Evolutionary conservation across 1,284 basidiomycete species (phyloP).

Genomic region (Leccinum fallax): DNA sequence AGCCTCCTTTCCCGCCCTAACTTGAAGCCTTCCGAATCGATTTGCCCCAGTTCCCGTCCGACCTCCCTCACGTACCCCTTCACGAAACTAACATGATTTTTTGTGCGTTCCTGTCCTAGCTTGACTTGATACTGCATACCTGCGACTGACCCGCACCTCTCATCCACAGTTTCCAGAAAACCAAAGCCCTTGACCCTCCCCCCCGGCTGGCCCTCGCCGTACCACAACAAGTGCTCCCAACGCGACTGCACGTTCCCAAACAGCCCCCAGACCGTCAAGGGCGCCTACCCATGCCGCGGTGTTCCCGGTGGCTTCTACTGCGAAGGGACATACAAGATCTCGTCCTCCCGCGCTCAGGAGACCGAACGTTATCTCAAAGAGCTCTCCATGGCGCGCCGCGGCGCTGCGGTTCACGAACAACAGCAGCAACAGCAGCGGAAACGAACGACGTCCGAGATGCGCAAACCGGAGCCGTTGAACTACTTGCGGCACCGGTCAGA

Average conservation of each 20-base stretch:
- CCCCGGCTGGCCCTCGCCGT: conserved; percentile 41
- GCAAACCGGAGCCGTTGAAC: too few species aligned
- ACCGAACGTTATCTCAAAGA: conserved; percentile 36
- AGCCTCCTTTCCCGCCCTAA: neutral
- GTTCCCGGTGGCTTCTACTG: conserved; percentile 38
- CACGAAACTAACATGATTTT: conserved; percentile 34
- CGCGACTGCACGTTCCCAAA: conserved; percentile 38
- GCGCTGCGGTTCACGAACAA: neutral
- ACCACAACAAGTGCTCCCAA: conserved; percentile 43
- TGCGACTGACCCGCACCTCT: neutral
- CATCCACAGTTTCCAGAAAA: conserved; percentile 30
- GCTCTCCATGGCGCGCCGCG: conserved; percentile 22
- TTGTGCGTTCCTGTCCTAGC: conserved; percentile 23
- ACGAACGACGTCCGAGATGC: conserved; percentile 9
- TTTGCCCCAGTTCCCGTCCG: neutral
- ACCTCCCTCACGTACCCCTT: conserved; percentile 1
- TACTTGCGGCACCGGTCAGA: too few species aligned
- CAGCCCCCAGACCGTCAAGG: conserved; percentile 39
- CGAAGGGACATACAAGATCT: conserved; percentile 40
- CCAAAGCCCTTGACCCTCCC: conserved; percentile 33
- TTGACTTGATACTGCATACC: neutral
- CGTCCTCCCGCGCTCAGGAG: conserved; percentile 37
- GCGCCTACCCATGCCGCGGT: conserved; percentile 38
- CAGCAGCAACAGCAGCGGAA: conserved; percentile 32
- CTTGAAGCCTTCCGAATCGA: neutral